Conservation (phyloP, 441 rosid genomes). For the Pelargonium myrrhifolium region DNA sequence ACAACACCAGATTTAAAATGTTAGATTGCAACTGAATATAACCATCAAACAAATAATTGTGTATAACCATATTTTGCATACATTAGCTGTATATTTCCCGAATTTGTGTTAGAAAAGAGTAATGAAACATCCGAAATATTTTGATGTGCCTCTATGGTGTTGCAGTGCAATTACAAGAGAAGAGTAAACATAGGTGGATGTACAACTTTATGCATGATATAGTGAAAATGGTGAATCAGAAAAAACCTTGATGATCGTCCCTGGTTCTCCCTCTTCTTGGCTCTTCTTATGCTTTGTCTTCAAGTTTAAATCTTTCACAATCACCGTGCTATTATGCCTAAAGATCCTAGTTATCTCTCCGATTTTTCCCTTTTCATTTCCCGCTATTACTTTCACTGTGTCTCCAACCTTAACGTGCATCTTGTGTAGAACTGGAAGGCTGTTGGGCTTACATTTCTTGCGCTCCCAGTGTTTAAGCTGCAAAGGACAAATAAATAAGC, state of each 20-base stretch:
- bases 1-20: conserved; percentile 16
- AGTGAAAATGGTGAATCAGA: background rate
- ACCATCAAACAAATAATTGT: too few species aligned
- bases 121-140: too few species aligned
- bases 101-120: too few species aligned
- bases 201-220: background rate
- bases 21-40: background rate
- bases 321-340: conserved; percentile 68
- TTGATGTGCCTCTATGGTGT: too few species aligned
- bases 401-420: conserved; percentile 93
- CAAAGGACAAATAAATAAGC: conserved; percentile 11
- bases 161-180: too few species aligned
- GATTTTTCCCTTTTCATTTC: conserved; percentile 77
- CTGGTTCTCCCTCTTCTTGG: conserved; percentile 75
- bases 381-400: conserved; percentile 69
- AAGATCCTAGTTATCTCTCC: conserved; percentile 69
- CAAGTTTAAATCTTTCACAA: conserved; percentile 67
- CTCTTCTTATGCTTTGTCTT: conserved; percentile 91
- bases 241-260: conserved; percentile 72
- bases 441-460: conserved; percentile 79
- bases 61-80: too few species aligned
- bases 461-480: conserved; percentile 92
- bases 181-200: too few species aligned
- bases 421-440: conserved; percentile 76
- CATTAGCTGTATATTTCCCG: too few species aligned